Evolutionary conservation across 2,329 filamentous ascomycete species (phyloP).

Genomic region (Claviceps sp.): DNA sequence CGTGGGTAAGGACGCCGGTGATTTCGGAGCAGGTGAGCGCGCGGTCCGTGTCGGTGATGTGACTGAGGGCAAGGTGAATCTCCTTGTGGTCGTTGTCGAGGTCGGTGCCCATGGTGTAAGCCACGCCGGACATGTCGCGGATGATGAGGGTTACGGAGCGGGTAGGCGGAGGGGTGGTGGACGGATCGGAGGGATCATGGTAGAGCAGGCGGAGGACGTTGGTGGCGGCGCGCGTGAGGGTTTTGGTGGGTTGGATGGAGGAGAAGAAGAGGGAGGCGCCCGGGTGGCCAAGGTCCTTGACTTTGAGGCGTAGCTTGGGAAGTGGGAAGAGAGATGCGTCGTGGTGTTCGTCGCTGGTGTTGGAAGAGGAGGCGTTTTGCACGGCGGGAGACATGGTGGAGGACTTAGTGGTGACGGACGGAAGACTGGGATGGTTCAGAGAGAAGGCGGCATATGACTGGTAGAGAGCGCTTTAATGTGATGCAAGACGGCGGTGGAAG

Average conservation of each 20-base stretch:
- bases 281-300: constrained; percentile 43
- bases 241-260: constrained; percentile 46
- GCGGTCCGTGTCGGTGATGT: constrained; percentile 43
- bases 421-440: background rate
- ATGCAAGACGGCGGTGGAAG: background rate
- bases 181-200: constrained; percentile 24
- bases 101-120: constrained; percentile 72
- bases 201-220: constrained; percentile 66
- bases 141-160: constrained; percentile 78
- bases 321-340: constrained; percentile 21
- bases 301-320: constrained; percentile 45
- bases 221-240: constrained; percentile 48
- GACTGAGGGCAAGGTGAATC: constrained; percentile 72
- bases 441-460: background rate
- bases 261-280: constrained; percentile 55
- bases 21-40: constrained; percentile 47
- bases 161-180: constrained; percentile 43
- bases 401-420: background rate
- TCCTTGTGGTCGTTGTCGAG: constrained; percentile 82
- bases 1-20: constrained; percentile 73
- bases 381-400: constrained; percentile 16
- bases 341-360: background rate
- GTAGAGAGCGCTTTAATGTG: background rate
- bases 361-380: background rate
- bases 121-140: constrained; percentile 67